phyloP scores from a whole-genome alignment of 495 filamentous ascomycete species.

The Neurospora tetraspora region DNA sequence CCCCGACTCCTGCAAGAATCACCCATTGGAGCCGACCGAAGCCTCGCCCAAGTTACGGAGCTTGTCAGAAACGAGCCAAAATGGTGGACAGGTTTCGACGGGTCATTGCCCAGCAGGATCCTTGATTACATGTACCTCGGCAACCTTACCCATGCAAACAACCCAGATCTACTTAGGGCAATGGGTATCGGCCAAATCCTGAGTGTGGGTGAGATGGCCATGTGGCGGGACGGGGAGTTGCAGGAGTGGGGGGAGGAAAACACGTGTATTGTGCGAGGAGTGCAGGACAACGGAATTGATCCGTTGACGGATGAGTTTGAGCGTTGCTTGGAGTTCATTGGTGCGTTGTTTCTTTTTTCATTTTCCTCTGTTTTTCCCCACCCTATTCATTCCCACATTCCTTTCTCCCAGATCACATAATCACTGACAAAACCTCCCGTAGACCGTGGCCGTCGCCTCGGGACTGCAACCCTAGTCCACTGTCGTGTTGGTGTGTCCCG shows the following conservation, averaged over 20 bases:
- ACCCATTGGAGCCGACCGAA: conserved; percentile 26
- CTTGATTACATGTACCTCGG: conserved; percentile 94
- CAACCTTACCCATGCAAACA: conserved; percentile 87
- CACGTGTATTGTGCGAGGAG: conserved; percentile 64
- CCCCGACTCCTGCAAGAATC: conserved; percentile 52
- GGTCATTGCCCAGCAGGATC: conserved; percentile 79
- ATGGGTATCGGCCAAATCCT: conserved; percentile 82
- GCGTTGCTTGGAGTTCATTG: conserved; percentile 82
- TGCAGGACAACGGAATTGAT: conserved; percentile 97
- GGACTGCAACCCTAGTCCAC: conserved; percentile 85
- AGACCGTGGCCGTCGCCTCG: conserved; percentile 67
- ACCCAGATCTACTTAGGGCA: conserved; percentile 66
- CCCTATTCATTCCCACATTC: conserved; percentile 2
- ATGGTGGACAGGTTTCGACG: conserved; percentile 81
- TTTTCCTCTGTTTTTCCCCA: neutral
- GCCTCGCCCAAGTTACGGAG: conserved; percentile 33
- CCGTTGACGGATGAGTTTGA: conserved; percentile 80
- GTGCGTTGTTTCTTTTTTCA: conserved; percentile 39
- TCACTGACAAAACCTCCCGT: conserved; percentile 1
- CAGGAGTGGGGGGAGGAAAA: conserved; percentile 63
- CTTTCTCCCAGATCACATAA: neutral
- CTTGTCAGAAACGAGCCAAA: conserved; percentile 47
- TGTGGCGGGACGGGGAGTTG: conserved; percentile 62
- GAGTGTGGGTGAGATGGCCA: conserved; percentile 84
- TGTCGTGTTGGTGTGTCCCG: conserved; percentile 93